Base-by-base conservation (phyloP, 805 yeast species). In the Saturnispora mendoncae region DNA sequence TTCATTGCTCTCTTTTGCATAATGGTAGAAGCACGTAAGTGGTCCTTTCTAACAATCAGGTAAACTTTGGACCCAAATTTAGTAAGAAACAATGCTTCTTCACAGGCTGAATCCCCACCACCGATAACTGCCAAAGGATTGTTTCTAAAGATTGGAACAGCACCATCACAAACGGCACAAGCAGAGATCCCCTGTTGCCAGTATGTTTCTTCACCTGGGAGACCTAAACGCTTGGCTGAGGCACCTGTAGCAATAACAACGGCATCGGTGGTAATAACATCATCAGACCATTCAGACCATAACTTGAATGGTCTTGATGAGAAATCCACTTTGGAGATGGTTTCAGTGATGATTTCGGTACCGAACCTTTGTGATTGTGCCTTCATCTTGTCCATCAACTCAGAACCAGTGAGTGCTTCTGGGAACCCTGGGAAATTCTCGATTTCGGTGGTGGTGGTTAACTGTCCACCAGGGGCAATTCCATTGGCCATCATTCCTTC, bases 371-470 rank as follows among this genome's bases (percentile, higher is more conserved):
- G 71, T 40, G 90, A 80, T 68, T 92, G 99, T 48, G 72, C 76
- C 61, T 86, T 81, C 98, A 92, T 92, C 59, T 76, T 74, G 51
- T 88, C 97, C 94, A 94, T 94, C 54, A 92, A 75, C 44, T 73
- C 81, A 27, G 85, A 61, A 47, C 99, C 99, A 41, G 78, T 74
- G 56, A 92, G 73, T 9, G 95, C 98, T 39, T 78, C 75, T 43
- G 98, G 97, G 76, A 92, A 92, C 43, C 99, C 99, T 31, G 99
- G 98, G 75, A 90, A 92, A 72, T 92, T 92, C 67, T 92, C 99
- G 54, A 92, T 83, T 53, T 92, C 98, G 14, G 99, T 92, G 50
- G 99, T 92, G 54, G 99, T 92, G 50, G 99, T 92, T 55, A 92
- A 74, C 68, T 92, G 99, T 47, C 98, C 98, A 56, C 98, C 98